Conservation (phyloP, 2,329 filamentous ascomycete species). For the Cladosporium sp. region DNA sequence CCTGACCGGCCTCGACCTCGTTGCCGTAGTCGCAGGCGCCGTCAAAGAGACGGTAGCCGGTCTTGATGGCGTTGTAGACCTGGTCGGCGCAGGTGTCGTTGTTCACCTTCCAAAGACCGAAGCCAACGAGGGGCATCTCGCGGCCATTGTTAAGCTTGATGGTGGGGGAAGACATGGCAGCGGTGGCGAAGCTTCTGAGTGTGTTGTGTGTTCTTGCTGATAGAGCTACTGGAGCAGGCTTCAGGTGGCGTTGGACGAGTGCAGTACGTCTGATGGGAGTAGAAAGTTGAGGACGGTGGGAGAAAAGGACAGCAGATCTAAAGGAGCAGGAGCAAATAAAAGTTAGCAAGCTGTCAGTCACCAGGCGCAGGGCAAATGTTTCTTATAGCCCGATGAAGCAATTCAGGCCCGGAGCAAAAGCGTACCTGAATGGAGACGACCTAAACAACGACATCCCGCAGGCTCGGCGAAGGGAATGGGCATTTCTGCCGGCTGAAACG, state of each 20-base stretch:
- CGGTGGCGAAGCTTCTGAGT: slow-evolving; percentile 26
- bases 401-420: slow-evolving; percentile 8
- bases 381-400: slow-evolving; percentile 13
- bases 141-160: slow-evolving; percentile 43
- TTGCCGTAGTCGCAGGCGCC: slow-evolving; percentile 77
- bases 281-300: slow-evolving; percentile 4
- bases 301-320: slow-evolving; percentile 24
- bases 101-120: slow-evolving; percentile 82
- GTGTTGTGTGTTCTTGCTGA: slow-evolving; percentile 13
- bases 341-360: slow-evolving; percentile 18
- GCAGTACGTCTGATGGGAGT: slow-evolving; percentile 17
- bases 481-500: slow-evolving; percentile 16
- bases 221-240: slow-evolving; percentile 10
- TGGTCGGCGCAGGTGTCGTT: slow-evolving; percentile 72
- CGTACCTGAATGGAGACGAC: slow-evolving; percentile 18
- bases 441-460: slow-evolving; percentile 10
- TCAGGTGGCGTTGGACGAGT: slow-evolving; percentile 12
- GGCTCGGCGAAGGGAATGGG: not conserved
- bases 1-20: slow-evolving; percentile 75
- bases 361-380: slow-evolving; percentile 21
- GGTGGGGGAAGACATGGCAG: slow-evolving; percentile 36
- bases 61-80: slow-evolving; percentile 72
- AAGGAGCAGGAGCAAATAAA: not conserved
- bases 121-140: slow-evolving; percentile 72
- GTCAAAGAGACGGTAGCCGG: slow-evolving; percentile 63